Base-by-base conservation (phyloP, 2,329 filamentous ascomycete species). In the Mariannaea sp. region DNA sequence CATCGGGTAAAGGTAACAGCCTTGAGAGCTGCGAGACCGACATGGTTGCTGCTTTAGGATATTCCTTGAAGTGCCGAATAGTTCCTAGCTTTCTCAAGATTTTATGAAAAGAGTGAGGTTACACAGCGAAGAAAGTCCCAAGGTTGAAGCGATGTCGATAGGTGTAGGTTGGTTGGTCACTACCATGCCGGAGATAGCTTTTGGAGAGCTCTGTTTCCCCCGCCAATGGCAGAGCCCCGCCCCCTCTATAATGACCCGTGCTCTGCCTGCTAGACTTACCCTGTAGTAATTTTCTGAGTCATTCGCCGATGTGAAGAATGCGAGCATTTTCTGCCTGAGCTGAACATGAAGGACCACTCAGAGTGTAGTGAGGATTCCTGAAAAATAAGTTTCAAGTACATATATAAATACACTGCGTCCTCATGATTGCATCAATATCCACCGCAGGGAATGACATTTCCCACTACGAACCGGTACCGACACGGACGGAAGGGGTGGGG, bases 1-100 rank as follows among this genome's bases (percentile, higher is more conserved):
- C 86, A 29, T 96, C 86, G 29, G 96, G 92, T 9, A 97, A 79
- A 7, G 92, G 91, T 1, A 99, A 80, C 13, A 99, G 80, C 67
- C 85, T 85, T 19, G 87, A 85, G 7, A 99, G 83, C 68, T 92
- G 90, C 42, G 87, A 69, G 38, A 77, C 67, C 16, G 81, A 83
- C 82, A 85, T 85, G 35, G 17, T 35, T 44, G 27, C 9, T 35
- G 7, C 13, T 1, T n/a, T n/a, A n/a, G n/a, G n/a, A n/a, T n/a
- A n/a, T n/a, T n/a, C n/a, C n/a, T n/a, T n/a, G n/a, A n/a, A n/a
- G n/a, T n/a, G n/a, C n/a, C n/a, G n/a, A n/a, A n/a, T n/a, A n/a
- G n/a, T n/a, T n/a, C n/a, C n/a, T n/a, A n/a, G n/a, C n/a, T n/a
- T n/a, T n/a, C n/a, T n/a, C n/a, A n/a, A n/a, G n/a, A n/a, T n/a